These are phyloP conservation scores for Boletus eberwhitei DNA, from an alignment of 768 basidiomycete species.

Conservation along the genomic window DNA sequence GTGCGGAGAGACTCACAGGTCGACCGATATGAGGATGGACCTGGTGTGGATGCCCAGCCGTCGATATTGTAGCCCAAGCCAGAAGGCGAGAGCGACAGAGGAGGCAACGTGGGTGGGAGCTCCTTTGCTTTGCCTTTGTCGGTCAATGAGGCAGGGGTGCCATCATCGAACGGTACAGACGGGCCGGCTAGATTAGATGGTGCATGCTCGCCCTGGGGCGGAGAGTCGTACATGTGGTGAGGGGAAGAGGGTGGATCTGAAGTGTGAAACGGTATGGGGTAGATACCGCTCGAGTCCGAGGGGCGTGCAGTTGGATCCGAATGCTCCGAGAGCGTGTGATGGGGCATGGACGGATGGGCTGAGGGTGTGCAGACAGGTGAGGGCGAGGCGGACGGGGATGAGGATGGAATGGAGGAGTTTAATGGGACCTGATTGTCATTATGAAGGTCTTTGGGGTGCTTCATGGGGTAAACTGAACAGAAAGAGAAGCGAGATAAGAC, in stretches of 20 bases:
- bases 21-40: constrained; percentile 36
- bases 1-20: constrained; percentile 38
- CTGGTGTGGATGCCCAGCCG: constrained; percentile 35
- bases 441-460: constrained; percentile 45
- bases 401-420: constrained; percentile 4
- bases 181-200: constrained; percentile 29
- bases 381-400: not conserved
- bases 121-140: constrained; percentile 56
- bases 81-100: constrained; percentile 57
- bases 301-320: constrained; percentile 2
- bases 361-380: constrained; percentile 5
- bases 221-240: constrained; percentile 3
- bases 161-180: constrained; percentile 14
- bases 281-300: not conserved
- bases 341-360: constrained; percentile 12
- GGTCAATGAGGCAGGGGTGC: constrained; percentile 25
- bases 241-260: constrained; percentile 1
- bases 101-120: constrained; percentile 59
- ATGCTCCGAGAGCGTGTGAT: constrained; percentile 11
- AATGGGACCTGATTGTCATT: constrained; percentile 14
- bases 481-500: constrained; percentile 20
- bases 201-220: constrained; percentile 1
- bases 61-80: constrained; percentile 44
- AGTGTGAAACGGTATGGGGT: not conserved
- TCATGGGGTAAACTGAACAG: constrained; percentile 34